Percentiles rank a stretch among this genome's conserved stretches.
Conservation (phyloP, 2,329 filamentous ascomycete genomes). For the Talaromyces sp. region DNA sequence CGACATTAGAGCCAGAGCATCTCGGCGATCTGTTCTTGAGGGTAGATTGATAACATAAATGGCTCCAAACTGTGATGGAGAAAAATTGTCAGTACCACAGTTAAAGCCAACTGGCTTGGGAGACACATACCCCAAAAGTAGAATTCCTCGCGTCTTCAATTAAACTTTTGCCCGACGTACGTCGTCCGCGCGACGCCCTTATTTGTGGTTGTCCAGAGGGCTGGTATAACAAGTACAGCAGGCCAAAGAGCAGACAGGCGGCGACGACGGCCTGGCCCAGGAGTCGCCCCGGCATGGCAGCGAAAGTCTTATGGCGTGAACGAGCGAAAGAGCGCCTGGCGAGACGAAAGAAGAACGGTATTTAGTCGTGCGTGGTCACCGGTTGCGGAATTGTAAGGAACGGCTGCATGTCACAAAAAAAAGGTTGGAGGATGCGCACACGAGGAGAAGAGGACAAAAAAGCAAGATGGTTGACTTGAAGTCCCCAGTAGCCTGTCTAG, state of each 20-base stretch:
- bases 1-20: conserved; percentile 42
- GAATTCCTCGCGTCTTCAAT: conserved; percentile 5
- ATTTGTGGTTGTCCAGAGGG: conserved; percentile 6
- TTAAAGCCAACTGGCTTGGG: neutral
- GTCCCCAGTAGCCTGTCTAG: neutral
- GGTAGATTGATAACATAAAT: conserved; percentile 46
- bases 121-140: conserved; percentile 9
- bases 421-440: neutral
- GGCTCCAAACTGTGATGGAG: conserved; percentile 34
- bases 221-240: conserved; percentile 10
- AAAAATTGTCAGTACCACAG: neutral
- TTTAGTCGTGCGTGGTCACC: neutral
- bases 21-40: conserved; percentile 46
- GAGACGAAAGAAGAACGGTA: neutral
- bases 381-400: neutral
- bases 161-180: neutral
- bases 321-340: neutral
- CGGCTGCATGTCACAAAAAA: neutral
- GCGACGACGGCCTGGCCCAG: conserved; percentile 8
- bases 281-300: conserved; percentile 9
- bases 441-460: neutral
- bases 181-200: neutral
- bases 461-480: neutral
- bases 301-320: neutral
- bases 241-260: conserved; percentile 7